phyloP scores from a whole-genome alignment of 805 yeast species.

The Candida yuanshanica region DNA sequence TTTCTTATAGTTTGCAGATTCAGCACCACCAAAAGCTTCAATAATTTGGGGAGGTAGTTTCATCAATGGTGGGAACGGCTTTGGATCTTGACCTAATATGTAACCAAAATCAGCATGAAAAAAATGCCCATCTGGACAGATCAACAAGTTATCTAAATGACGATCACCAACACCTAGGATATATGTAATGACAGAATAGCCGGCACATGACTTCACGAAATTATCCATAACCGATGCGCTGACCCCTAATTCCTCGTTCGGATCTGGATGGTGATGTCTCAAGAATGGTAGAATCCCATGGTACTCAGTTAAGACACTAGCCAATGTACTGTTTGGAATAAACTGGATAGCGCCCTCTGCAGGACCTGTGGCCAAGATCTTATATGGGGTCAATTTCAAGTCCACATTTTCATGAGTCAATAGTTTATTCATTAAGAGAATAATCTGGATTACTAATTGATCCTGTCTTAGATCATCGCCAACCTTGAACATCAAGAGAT shows the following conservation, averaged over 20 bases:
- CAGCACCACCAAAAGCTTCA: slow-evolving; percentile 96
- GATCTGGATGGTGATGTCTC: slow-evolving; percentile 57
- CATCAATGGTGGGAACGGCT: slow-evolving; percentile 98
- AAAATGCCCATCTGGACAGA: slow-evolving; percentile 80
- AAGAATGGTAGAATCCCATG: slow-evolving; percentile 76
- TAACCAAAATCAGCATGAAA: slow-evolving; percentile 99
- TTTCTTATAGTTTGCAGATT: slow-evolving; percentile 75
- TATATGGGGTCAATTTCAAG: slow-evolving; percentile 80
- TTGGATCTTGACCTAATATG: slow-evolving; percentile 94
- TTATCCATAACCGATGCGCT: slow-evolving; percentile 74
- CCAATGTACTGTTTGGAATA: slow-evolving; percentile 87
- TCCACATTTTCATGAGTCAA: slow-evolving; percentile 87
- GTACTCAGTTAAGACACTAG: slow-evolving; percentile 64
- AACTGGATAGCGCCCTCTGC: slow-evolving; percentile 91
- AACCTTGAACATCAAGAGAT: slow-evolving; percentile 85
- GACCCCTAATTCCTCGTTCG: slow-evolving; percentile 28
- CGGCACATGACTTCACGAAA: slow-evolving; percentile 93
- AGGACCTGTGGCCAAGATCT: slow-evolving; percentile 85
- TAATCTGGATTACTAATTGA: slow-evolving; percentile 92
- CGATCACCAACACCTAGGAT: slow-evolving; percentile 95
- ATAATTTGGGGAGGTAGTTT: slow-evolving; percentile 93
- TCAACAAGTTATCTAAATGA: slow-evolving; percentile 83
- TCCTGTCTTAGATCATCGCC: slow-evolving; percentile 96
- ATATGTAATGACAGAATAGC: slow-evolving; percentile 94
- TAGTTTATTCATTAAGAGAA: slow-evolving; percentile 83